Base-by-base conservation (phyloP, 2,329 filamentous ascomycete species). In the Aspergillus fumigatiaffinis region DNA sequence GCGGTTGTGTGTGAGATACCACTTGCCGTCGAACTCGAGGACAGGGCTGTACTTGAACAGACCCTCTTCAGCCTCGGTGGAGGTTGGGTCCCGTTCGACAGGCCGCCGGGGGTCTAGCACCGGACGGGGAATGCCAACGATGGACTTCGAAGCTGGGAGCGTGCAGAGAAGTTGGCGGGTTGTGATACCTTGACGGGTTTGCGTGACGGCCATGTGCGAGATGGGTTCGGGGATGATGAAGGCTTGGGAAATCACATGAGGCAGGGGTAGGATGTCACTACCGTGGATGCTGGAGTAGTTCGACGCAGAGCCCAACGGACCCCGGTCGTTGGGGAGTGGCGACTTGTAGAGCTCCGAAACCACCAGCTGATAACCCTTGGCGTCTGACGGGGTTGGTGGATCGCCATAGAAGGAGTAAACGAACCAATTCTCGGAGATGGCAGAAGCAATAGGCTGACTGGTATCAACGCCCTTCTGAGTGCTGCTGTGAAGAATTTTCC, bases 381-480 rank as follows among this genome's bases (percentile, higher is more conserved):
- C 84, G 3, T 72, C 68, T 4, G 75, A 74, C 20, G 54, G 71
- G 1, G 81, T 78, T 47, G 69, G 66, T 47, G 79, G 75, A 32
- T 87, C 79, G 3, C 77, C 76, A 69, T 87, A 87, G 73, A 92
- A 90, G 7, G 91, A 89, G 78, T 96, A 97, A 6, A 87, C 83
- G 69, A 95, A 92, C 92, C 93, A 97, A 76, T 99, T 97, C 79
- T 99, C 94, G 0, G 92, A 89, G 53, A 97, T 81, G 26, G 86
- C 84, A 46, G 92, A 91, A 23, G 89, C 81, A 59, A 96, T 88
- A 0, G 87, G 83, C 69, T 92, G 88, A 50, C 76, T 79, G 1
- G 84, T 80, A 69, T 97, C 92, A 35, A 96, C 86, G 3, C 88
- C 88, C 5, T 82, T 75, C 69, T 96, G 87, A 0, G 80, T 84